Percentiles rank a stretch among this genome's conserved stretches.
Evolutionary conservation across 208 protist species (phyloP).

Genomic region (Leishmania turanica): DNA sequence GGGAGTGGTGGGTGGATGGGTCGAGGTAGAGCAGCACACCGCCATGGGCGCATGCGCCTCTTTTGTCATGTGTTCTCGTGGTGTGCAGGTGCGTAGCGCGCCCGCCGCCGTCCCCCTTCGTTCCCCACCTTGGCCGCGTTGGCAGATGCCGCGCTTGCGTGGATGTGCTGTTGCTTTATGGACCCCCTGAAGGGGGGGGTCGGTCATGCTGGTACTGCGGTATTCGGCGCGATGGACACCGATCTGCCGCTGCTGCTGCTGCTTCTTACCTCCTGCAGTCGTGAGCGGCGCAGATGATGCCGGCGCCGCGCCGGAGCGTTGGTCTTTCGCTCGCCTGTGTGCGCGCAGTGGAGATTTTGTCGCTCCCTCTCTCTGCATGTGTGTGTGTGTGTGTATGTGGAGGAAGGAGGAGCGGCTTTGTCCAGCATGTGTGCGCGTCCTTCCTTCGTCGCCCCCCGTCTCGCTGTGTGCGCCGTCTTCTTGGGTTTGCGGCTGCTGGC

Average conservation of each 20-base stretch:
- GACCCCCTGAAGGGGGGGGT: neutral
- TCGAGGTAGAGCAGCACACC: no score
- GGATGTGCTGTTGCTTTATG: neutral
- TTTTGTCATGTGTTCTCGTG: no score
- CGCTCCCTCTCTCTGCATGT: neutral
- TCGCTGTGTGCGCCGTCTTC: neutral
- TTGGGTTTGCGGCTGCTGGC: neutral
- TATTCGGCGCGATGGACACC: neutral
- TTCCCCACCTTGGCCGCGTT: neutral
- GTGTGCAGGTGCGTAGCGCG: neutral
- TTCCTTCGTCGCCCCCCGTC: neutral
- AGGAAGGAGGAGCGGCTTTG: neutral
- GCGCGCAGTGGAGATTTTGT: neutral
- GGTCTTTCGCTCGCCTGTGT: neutral
- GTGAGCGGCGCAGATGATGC: neutral
- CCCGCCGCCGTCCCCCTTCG: neutral
- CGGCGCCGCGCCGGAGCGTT: neutral
- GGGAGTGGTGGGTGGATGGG: neutral
- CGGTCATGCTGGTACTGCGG: neutral
- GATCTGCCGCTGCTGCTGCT: neutral
- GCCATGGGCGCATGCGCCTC: neutral
- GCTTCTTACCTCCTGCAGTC: neutral
- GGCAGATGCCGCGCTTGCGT: neutral
- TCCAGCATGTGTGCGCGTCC: neutral
- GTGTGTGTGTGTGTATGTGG: neutral